Conservation (phyloP, 441 rosid genomes). For the Erysimum pusillum region DNA sequence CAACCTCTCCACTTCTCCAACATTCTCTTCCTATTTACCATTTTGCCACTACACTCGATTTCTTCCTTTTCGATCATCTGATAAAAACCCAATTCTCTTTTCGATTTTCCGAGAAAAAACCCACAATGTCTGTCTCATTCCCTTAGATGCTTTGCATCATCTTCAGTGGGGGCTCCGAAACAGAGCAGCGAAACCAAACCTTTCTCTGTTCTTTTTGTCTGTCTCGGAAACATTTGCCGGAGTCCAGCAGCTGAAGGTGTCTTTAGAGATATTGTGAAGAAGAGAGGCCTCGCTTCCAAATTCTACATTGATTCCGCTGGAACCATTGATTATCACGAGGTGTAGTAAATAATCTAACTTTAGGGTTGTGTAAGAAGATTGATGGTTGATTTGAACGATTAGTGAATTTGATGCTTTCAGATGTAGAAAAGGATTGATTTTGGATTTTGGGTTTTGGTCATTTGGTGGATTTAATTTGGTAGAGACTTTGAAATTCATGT, state of each 20-base stretch:
- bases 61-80: conserved; percentile 27
- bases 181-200: conserved; percentile 59
- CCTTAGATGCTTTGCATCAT: conserved; percentile 42
- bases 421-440: background rate
- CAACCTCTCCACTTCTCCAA: conserved; percentile 37
- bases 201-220: conserved; percentile 81
- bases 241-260: conserved; percentile 99
- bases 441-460: background rate
- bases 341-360: conserved; percentile 21
- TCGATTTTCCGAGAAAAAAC: conserved; percentile 19
- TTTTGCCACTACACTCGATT: conserved; percentile 51
- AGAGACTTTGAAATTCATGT: background rate
- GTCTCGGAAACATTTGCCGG: conserved; percentile 91
- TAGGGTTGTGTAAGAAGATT: background rate
- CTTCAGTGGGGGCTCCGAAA: conserved; percentile 62
- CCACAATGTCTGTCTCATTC: conserved; percentile 32
- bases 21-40: conserved; percentile 54
- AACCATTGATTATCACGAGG: conserved; percentile 89
- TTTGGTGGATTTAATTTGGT: background rate
- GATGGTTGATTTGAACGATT: background rate
- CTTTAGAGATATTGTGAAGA: conserved; percentile 78
- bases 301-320: conserved; percentile 94
- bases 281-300: conserved; percentile 68
- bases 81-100: conserved; percentile 30
- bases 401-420: conserved; percentile 16